Evolutionary conservation across 176 grass and related monocot genomes (phyloP), one percentile per base, ranked within the genome.

Genomic region (Rhynchospora breviuscula): DNA sequence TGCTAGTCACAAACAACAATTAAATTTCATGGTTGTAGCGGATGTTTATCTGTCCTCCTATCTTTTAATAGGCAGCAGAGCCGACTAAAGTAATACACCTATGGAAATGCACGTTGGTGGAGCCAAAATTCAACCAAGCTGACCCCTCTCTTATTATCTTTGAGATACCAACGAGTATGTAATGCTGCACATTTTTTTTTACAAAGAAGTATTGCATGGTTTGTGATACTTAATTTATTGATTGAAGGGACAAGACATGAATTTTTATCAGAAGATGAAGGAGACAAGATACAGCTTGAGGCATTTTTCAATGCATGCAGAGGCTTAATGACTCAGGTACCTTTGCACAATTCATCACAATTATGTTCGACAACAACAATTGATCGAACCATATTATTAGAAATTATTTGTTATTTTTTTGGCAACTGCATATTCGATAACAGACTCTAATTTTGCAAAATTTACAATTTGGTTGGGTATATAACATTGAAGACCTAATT

Each of bases 101-200:
- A 78, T 93, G 88, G 89, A 93, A 92, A 92, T 91, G 77, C 87
- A 86, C 90, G 60, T 79, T 99, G 75, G 93, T 92, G 43, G 83
- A 92, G 85, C 93, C 96, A 82, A 95, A 93, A 76, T 88, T 91
- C 82, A 93, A 83, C 81, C 88, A 85, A 83, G 63, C 87, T 62
- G 91, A 99, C 65, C 93, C 91, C 56, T 84, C 85, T 29, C 62
- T 96, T 22, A 54, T 85, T 84, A 89, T 99, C 82, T 64, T 93
- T 76, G 97, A 96, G 54, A 95, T 90, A 87, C 73, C 60, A 70
- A 89, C 93, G 83, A 96, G 97, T 99, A 92, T 83, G 97, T 76
- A 59, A 63, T 87, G 85, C 51, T 69, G 22, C 75, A 43, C 57
- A 90, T 58, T 18, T 60, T 79, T 64, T 40, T 40, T 40, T 40